phyloP scores from a whole-genome alignment of 2,329 filamentous ascomycete genomes.

The Fusarium continuum region DNA sequence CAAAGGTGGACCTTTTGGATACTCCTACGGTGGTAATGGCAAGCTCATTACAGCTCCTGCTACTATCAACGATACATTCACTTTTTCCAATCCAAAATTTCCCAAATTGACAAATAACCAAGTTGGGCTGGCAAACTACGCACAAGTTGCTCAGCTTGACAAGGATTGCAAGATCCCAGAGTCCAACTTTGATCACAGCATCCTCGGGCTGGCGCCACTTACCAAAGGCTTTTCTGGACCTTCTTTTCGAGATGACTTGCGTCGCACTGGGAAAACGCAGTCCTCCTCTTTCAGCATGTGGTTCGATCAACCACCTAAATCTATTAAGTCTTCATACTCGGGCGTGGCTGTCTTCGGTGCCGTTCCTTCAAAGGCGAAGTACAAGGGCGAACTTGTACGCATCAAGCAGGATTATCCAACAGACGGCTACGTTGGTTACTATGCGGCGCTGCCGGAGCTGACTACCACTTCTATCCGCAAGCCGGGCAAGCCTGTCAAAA shows the following conservation, averaged over 20 bases:
- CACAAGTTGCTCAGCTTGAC: background rate
- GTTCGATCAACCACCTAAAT: conserved; percentile 1
- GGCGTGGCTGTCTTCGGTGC: background rate
- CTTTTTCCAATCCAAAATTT: background rate
- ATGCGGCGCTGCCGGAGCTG: background rate
- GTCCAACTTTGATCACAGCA: conserved; percentile 7
- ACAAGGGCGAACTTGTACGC: background rate
- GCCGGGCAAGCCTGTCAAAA: background rate
- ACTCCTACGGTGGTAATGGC: conserved; percentile 4
- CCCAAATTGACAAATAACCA: background rate
- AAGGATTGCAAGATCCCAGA: background rate
- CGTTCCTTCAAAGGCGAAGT: background rate
- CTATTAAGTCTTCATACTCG: background rate
- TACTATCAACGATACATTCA: background rate
- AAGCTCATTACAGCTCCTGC: background rate
- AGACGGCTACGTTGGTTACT: background rate
- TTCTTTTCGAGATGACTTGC: conserved; percentile 2
- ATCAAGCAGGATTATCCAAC: background rate
- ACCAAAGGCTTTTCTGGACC: background rate
- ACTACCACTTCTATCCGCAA: background rate
- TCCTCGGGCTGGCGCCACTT: conserved; percentile 1
- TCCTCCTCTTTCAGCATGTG: background rate
- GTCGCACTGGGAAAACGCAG: background rate
- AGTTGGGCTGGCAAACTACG: background rate
- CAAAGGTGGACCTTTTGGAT: background rate